These are phyloP conservation scores for Melampsora larici-populina DNA, from an alignment of 1,284 basidiomycete genomes.

Conservation along the genomic window DNA sequence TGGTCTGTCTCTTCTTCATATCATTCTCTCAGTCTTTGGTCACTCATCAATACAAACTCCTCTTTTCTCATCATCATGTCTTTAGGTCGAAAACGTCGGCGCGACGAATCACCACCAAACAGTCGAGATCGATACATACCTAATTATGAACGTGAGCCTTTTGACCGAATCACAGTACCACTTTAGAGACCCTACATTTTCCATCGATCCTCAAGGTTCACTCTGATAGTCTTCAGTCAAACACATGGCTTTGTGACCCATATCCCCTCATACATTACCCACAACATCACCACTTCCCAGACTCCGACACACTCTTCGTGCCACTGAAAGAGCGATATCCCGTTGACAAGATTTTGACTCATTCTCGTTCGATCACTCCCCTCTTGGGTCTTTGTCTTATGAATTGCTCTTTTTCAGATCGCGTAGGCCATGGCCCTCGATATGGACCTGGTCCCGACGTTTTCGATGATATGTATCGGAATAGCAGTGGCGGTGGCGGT, in stretches of 20 bases:
- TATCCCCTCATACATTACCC: not conserved
- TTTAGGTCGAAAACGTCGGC: slow-evolving; percentile 36
- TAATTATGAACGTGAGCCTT: slow-evolving; percentile 44
- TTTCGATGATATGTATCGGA: slow-evolving; percentile 41
- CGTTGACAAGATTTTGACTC: too few relatives aligned
- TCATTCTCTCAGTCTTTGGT: not conserved
- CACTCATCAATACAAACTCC: not conserved
- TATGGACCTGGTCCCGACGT: slow-evolving; percentile 16
- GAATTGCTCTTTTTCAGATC: slow-evolving; percentile 4
- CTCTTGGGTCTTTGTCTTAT: too few relatives aligned
- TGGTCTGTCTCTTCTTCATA: slow-evolving; percentile 8
- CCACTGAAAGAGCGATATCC: not conserved
- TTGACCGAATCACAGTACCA: not conserved
- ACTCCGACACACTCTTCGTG: not conserved
- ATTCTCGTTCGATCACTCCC: not conserved
- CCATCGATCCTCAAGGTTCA: not conserved
- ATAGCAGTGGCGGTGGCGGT: slow-evolving; percentile 4
- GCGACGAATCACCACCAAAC: slow-evolving; percentile 29
- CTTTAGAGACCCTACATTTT: too few relatives aligned
- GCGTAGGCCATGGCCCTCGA: not conserved
- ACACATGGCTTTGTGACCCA: not conserved
- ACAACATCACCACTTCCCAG: not conserved
- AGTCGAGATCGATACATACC: slow-evolving; percentile 43
- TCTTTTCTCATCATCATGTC: not conserved
- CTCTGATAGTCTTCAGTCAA: not conserved